Conservation (phyloP, 768 basidiomycete genomes). For the Pleurotus citrinopileatus region DNA sequence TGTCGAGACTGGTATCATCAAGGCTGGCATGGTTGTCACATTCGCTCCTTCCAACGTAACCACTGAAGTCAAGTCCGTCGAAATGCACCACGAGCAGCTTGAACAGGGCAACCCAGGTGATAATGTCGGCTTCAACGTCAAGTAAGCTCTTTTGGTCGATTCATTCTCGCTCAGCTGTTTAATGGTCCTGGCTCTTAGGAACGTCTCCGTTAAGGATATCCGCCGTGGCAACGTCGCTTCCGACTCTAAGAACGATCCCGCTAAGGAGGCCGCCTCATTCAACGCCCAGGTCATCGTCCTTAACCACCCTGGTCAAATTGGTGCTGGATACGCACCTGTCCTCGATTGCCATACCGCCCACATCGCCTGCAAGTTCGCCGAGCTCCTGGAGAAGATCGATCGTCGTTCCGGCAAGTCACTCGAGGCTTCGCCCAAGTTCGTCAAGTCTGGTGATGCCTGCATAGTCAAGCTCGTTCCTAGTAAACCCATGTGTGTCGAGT, state of each 20-base stretch:
- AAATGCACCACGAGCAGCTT: constrained; percentile 99
- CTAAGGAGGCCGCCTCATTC: constrained; percentile 99
- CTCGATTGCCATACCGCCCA: constrained; percentile 99
- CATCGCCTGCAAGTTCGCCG: constrained; percentile 99
- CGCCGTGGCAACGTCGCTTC: constrained; percentile 99
- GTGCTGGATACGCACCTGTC: constrained; percentile 97
- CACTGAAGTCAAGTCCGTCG: constrained; percentile 99
- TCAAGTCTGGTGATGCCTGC: constrained; percentile 99
- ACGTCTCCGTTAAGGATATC: constrained; percentile 99
- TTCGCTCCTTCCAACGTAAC: constrained; percentile 98
- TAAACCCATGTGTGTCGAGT: constrained; percentile 96
- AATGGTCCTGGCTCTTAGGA: constrained; percentile 47
- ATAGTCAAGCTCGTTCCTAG: constrained; percentile 96
- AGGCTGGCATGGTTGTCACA: constrained; percentile 98
- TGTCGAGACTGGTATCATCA: constrained; percentile 99
- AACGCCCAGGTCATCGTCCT: constrained; percentile 99
- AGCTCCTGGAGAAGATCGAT: constrained; percentile 99
- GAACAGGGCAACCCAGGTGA: constrained; percentile 93
- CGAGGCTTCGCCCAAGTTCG: constrained; percentile 88
- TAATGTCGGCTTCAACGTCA: constrained; percentile 99
- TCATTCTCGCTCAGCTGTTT: not conserved
- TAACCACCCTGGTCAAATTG: constrained; percentile 99
- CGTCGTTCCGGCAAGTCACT: constrained; percentile 95
- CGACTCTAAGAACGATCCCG: constrained; percentile 99
- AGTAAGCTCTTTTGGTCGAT: constrained; percentile 44